phyloP scores from a whole-genome alignment of 805 yeast species.

The Zygotorulaspora florentina region DNA sequence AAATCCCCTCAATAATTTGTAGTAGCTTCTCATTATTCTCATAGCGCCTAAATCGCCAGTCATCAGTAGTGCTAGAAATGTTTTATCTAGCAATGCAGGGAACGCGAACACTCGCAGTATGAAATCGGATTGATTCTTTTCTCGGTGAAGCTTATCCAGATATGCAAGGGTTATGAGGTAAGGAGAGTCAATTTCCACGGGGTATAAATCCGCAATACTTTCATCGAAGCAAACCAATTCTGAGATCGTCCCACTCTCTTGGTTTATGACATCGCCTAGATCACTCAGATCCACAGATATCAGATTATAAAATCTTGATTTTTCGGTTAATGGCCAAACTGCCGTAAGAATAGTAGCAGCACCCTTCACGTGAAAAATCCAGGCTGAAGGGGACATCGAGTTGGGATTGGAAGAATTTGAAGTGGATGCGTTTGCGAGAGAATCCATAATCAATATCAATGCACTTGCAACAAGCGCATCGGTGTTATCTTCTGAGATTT shows the following conservation, averaged over 20 bases:
- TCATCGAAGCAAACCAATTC: constrained; percentile 79
- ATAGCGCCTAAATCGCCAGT: constrained; percentile 83
- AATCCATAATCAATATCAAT: constrained; percentile 83
- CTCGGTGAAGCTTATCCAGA: constrained; percentile 76
- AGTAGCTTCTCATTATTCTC: constrained; percentile 87
- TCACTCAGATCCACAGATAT: constrained; percentile 89
- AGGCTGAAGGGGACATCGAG: constrained; percentile 82
- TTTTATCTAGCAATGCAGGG: constrained; percentile 85
- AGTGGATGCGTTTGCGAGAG: constrained; percentile 83
- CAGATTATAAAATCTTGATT: constrained; percentile 60
- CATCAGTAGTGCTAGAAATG: constrained; percentile 70
- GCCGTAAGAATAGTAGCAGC: constrained; percentile 94
- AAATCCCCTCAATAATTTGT: constrained; percentile 72
- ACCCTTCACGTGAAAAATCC: constrained; percentile 96
- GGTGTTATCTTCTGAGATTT: constrained; percentile 77
- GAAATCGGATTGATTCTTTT: constrained; percentile 78
- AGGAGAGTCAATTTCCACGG: constrained; percentile 78
- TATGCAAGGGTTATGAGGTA: constrained; percentile 84
- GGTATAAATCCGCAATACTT: constrained; percentile 79
- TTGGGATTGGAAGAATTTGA: constrained; percentile 32
- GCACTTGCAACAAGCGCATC: constrained; percentile 95
- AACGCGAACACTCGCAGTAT: constrained; percentile 84
- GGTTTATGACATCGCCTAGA: constrained; percentile 58
- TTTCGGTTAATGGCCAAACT: constrained; percentile 84
- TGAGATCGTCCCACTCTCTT: constrained; percentile 41